These are phyloP conservation scores for Xylariaceae sp. DNA, from an alignment of 2,329 filamentous ascomycete species.

Conservation along the genomic window DNA sequence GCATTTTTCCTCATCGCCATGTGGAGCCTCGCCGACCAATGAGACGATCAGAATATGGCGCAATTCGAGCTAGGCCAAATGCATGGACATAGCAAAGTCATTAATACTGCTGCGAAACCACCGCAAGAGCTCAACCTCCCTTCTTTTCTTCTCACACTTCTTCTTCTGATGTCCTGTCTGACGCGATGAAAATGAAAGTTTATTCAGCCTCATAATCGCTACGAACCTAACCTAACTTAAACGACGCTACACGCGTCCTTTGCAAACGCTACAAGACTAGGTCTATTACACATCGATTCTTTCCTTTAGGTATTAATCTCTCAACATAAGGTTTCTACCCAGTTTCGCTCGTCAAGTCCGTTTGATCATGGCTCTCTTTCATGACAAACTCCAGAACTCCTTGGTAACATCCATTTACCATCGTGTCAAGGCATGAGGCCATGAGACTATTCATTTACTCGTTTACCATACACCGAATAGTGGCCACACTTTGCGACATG, in stretches of 20 bases:
- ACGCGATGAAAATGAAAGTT: constrained; percentile 1
- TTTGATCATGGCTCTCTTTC: not conserved
- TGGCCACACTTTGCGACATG: constrained; percentile 73
- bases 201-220: constrained; percentile 10
- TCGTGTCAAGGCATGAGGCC: constrained; percentile 9
- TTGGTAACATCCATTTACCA: constrained; percentile 4
- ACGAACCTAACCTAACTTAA: not conserved
- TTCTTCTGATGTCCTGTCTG: not conserved
- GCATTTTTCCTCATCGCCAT: constrained; percentile 9
- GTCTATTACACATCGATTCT: not conserved
- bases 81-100: constrained; percentile 19
- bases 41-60: constrained; percentile 28
- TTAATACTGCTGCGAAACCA: constrained; percentile 23
- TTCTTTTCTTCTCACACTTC: constrained; percentile 23
- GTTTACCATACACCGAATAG: constrained; percentile 65
- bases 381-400: constrained; percentile 18
- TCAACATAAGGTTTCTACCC: not conserved
- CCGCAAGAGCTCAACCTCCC: constrained; percentile 25
- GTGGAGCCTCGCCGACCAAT: constrained; percentile 18
- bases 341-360: constrained; percentile 1
- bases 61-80: constrained; percentile 36
- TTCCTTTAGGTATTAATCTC: not conserved
- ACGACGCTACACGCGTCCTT: not conserved
- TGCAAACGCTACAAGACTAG: not conserved
- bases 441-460: constrained; percentile 36